Conservation (phyloP, 2,329 filamentous ascomycete genomes). For the Raffaelea deltoideospora region DNA sequence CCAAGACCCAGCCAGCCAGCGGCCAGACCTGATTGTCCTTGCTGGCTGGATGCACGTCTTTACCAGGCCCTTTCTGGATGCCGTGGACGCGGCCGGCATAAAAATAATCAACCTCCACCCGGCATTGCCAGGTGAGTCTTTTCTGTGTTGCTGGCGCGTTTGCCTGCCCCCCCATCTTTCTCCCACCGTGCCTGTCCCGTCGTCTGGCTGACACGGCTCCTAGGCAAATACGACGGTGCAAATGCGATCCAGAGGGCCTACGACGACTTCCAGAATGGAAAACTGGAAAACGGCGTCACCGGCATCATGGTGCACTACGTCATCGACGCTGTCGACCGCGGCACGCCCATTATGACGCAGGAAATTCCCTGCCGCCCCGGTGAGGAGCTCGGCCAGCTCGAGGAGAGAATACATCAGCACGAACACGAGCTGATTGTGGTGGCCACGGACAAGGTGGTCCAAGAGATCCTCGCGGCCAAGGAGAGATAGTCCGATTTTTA, state of each 20-base stretch:
- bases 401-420: slow-evolving; percentile 56
- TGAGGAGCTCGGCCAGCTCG: slow-evolving; percentile 49
- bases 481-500: too few relatives aligned
- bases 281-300: slow-evolving; percentile 52
- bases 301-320: slow-evolving; percentile 89
- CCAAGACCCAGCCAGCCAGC: slow-evolving; percentile 19
- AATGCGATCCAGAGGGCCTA: slow-evolving; percentile 66
- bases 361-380: slow-evolving; percentile 53
- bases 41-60: slow-evolving; percentile 84
- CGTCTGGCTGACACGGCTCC: slow-evolving; percentile 11
- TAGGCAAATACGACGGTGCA: slow-evolving; percentile 60
- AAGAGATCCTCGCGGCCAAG: slow-evolving; percentile 18
- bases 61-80: slow-evolving; percentile 51
- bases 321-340: slow-evolving; percentile 64
- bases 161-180: too few relatives aligned
- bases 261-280: slow-evolving; percentile 49
- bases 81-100: slow-evolving; percentile 45
- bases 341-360: slow-evolving; percentile 52
- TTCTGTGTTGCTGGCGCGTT: too few relatives aligned
- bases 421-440: slow-evolving; percentile 72
- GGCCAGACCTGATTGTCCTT: slow-evolving; percentile 63
- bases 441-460: slow-evolving; percentile 40
- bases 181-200: too few relatives aligned
- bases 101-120: slow-evolving; percentile 75
- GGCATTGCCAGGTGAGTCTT: slow-evolving; percentile 42